Conservation (phyloP, 1,139 yeast genomes). For the Kodamaea ohmeri region DNA sequence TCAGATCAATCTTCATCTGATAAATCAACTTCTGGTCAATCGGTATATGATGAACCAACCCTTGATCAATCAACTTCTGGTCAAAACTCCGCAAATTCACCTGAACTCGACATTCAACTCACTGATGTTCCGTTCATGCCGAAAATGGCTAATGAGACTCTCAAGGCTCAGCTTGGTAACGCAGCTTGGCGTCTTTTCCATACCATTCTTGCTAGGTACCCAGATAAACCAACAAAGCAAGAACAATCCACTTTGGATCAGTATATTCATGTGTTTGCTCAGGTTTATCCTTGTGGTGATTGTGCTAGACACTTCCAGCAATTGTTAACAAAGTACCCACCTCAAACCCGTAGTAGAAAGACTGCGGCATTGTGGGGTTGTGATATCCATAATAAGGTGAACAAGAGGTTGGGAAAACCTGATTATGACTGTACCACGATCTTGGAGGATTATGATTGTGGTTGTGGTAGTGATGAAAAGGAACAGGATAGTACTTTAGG, state of each 20-base stretch:
- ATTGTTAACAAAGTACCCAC: conserved; percentile 70
- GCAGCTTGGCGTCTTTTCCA: conserved; percentile 89
- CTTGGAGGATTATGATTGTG: conserved; percentile 91
- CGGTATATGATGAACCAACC: no score
- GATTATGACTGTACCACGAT: conserved; percentile 81
- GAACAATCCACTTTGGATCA: conserved; percentile 61
- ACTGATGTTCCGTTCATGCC: conserved; percentile 75
- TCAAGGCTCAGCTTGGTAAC: conserved; percentile 73
- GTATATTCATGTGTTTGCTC: conserved; percentile 61
- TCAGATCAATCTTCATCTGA: no score
- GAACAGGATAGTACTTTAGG: conserved; percentile 41
- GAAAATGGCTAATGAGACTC: conserved; percentile 64
- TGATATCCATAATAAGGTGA: conserved; percentile 84
- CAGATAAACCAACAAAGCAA: conserved; percentile 67
- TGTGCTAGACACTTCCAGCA: conserved; percentile 88
- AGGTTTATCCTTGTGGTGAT: conserved; percentile 90
- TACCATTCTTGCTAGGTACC: conserved; percentile 87
- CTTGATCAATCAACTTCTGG: no score
- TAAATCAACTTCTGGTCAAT: no score
- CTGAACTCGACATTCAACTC: conserved; percentile 14
- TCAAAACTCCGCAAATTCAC: neutral
- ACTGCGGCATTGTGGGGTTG: conserved; percentile 97
- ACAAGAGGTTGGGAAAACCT: conserved; percentile 65
- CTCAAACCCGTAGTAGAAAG: conserved; percentile 74
- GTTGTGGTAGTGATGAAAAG: conserved; percentile 77